Percentiles rank a stretch among this genome's conserved stretches.
These are phyloP conservation scores for Hypoxylon sp. DNA, from an alignment of 2,329 filamentous ascomycete species.

Conservation along the genomic window DNA sequence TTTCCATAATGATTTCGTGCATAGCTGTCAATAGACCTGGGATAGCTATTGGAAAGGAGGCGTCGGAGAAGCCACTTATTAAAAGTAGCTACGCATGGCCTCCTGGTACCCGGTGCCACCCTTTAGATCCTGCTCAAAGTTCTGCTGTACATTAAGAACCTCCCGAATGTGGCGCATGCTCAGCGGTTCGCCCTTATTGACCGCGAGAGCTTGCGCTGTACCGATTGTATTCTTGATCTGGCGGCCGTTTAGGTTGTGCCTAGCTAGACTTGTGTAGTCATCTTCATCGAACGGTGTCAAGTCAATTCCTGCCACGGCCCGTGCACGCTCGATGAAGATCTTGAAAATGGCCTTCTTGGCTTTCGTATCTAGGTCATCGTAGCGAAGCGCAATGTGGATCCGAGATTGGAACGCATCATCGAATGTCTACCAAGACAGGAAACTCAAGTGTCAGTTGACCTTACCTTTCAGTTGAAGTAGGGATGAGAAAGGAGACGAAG, in stretches of 20 bases:
- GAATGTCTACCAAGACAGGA: constrained; percentile 71
- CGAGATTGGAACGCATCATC: constrained; percentile 92
- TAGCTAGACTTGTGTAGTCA: constrained; percentile 76
- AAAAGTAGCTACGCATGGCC: constrained; percentile 86
- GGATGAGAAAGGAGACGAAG: constrained; percentile 5
- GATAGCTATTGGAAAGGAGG: neutral
- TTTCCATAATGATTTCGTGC: constrained; percentile 1
- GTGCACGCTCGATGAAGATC: constrained; percentile 83
- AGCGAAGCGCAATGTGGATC: constrained; percentile 87
- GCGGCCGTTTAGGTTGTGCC: constrained; percentile 73
- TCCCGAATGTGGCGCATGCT: constrained; percentile 84
- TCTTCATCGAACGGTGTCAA: constrained; percentile 74
- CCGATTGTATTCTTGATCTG: constrained; percentile 92
- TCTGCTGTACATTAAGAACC: constrained; percentile 86
- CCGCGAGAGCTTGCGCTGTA: constrained; percentile 85
- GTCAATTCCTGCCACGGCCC: constrained; percentile 70
- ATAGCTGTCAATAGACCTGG: neutral
- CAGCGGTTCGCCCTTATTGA: constrained; percentile 79
- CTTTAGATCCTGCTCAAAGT: constrained; percentile 86
- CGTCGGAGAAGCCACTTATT: constrained; percentile 21
- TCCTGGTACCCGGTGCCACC: constrained; percentile 85
- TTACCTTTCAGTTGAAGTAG: neutral
- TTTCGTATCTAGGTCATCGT: constrained; percentile 79
- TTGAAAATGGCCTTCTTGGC: constrained; percentile 86
- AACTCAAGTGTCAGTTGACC: constrained; percentile 34